Evolutionary conservation across 345 rosid species (phyloP).

Genomic region (Sisymbrium irio): DNA sequence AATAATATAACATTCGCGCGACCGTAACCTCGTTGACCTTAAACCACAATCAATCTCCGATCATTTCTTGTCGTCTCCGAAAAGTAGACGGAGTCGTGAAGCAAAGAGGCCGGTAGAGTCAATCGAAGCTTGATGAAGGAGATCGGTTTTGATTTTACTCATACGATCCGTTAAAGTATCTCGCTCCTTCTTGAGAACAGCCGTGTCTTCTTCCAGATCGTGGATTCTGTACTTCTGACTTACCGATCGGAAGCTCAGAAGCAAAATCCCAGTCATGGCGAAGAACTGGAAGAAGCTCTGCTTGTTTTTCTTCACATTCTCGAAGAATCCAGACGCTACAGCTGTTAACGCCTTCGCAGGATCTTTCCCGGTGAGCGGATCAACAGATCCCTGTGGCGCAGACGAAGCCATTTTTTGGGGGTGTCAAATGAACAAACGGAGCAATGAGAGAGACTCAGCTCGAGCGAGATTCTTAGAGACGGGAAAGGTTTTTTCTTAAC

Average conservation of each 20-base stretch:
- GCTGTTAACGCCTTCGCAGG: slow-evolving; percentile 36
- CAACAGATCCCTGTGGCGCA: slow-evolving; percentile 38
- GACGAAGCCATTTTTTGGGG: slow-evolving; percentile 48
- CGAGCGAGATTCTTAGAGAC: no score
- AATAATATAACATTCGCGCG: neutral
- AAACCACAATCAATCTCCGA: slow-evolving; percentile 1
- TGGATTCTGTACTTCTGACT: slow-evolving; percentile 84
- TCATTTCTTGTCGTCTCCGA: slow-evolving; percentile 47
- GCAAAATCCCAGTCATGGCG: slow-evolving; percentile 76
- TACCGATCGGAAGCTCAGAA: slow-evolving; percentile 73
- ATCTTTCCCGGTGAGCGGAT: slow-evolving; percentile 35
- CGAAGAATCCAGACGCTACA: slow-evolving; percentile 38
- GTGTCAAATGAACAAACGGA: neutral
- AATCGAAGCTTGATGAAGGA: slow-evolving; percentile 71
- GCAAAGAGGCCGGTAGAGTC: slow-evolving; percentile 73
- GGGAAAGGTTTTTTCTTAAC: neutral
- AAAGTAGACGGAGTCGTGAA: slow-evolving; percentile 69
- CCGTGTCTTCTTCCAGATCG: slow-evolving; percentile 68
- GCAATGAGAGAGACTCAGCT: neutral
- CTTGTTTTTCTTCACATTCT: slow-evolving; percentile 54
- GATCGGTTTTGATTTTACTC: slow-evolving; percentile 54
- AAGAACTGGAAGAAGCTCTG: slow-evolving; percentile 70
- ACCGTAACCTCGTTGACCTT: neutral
- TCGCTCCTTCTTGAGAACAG: slow-evolving; percentile 59
- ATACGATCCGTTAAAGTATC: slow-evolving; percentile 52